Conservation (phyloP, 768 basidiomycete genomes). For the Pleurotus giganteus region DNA sequence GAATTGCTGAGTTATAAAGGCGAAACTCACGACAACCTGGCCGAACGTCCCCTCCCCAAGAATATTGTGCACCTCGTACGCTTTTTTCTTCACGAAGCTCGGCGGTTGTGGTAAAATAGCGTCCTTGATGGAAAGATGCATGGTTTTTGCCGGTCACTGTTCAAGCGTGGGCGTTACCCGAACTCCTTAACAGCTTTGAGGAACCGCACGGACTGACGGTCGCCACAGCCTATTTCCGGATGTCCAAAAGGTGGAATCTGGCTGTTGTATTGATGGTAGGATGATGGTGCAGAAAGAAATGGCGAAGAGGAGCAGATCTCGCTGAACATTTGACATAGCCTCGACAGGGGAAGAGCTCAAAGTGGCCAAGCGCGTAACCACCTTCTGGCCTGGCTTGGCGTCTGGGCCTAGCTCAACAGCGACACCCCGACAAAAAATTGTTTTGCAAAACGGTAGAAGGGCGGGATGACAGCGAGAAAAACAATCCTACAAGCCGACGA, state of each 20-base stretch:
- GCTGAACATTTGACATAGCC: too few species aligned
- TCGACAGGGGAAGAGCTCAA: too few species aligned
- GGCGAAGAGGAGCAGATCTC: too few species aligned
- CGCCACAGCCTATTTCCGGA: slow-evolving; percentile 3
- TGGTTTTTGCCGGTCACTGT: not conserved
- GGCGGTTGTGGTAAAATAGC: slow-evolving; percentile 79
- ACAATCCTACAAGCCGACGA: slow-evolving; percentile 23
- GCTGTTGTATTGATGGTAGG: not conserved
- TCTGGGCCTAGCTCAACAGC: too few species aligned
- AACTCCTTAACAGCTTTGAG: slow-evolving; percentile 8
- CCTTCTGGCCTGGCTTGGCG: too few species aligned
- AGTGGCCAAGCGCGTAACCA: too few species aligned
- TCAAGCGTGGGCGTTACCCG: not conserved
- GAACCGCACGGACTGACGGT: slow-evolving; percentile 2
- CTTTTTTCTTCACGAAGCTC: slow-evolving; percentile 84
- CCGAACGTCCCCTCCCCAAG: slow-evolving; percentile 88
- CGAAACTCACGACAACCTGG: slow-evolving; percentile 68
- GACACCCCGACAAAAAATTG: too few species aligned
- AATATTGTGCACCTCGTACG: slow-evolving; percentile 68
- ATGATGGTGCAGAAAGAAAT: not conserved
- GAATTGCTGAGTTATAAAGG: not conserved
- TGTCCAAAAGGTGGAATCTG: not conserved
- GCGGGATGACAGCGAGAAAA: not conserved
- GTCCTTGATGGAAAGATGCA: slow-evolving; percentile 43
- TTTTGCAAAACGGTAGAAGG: too few species aligned